phyloP scores from a whole-genome alignment of 2,329 filamentous ascomycete species.

The Aspergillus uvarum region DNA sequence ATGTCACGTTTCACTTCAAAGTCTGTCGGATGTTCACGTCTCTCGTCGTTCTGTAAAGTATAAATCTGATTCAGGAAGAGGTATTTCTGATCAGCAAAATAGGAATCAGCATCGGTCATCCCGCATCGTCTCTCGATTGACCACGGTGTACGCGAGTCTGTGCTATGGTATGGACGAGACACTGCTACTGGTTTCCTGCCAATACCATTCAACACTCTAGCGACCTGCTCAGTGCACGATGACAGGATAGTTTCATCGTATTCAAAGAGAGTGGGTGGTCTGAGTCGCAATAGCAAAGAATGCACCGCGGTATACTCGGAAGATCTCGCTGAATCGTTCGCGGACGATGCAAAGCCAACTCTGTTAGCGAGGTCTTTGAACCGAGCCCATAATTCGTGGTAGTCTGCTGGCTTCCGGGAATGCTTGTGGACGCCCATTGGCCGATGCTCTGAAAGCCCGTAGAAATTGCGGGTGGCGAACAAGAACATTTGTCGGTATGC shows the following conservation, averaged over 20 bases:
- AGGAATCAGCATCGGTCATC: slow-evolving; percentile 12
- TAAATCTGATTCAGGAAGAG: slow-evolving; percentile 16
- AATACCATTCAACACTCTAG: neutral
- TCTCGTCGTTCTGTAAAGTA: slow-evolving; percentile 2
- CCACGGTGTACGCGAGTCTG: neutral
- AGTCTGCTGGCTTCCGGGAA: slow-evolving; percentile 5
- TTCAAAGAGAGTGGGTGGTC: slow-evolving; percentile 9
- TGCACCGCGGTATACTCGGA: slow-evolving; percentile 12
- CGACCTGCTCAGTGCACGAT: slow-evolving; percentile 4
- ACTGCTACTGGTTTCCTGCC: neutral
- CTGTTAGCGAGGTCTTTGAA: slow-evolving; percentile 1
- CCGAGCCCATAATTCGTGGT: slow-evolving; percentile 11
- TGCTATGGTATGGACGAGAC: neutral
- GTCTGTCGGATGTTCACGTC: too few species aligned
- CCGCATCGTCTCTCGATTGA: slow-evolving; percentile 13
- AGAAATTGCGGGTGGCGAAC: slow-evolving; percentile 20
- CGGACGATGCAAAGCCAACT: slow-evolving; percentile 12
- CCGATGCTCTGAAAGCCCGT: slow-evolving; percentile 1
- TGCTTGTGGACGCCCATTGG: slow-evolving; percentile 8
- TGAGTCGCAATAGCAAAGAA: slow-evolving; percentile 9
- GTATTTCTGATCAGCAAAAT: slow-evolving; percentile 16
- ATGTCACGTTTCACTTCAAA: too few species aligned
- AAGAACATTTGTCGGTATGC: slow-evolving; percentile 19
- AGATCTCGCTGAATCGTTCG: neutral
- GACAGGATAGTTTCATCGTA: slow-evolving; percentile 8